Percentiles rank a stretch among this genome's conserved stretches.
These are phyloP conservation scores for Fusarium sp. DNA, from an alignment of 2,329 filamentous ascomycete genomes.

Conservation along the genomic window DNA sequence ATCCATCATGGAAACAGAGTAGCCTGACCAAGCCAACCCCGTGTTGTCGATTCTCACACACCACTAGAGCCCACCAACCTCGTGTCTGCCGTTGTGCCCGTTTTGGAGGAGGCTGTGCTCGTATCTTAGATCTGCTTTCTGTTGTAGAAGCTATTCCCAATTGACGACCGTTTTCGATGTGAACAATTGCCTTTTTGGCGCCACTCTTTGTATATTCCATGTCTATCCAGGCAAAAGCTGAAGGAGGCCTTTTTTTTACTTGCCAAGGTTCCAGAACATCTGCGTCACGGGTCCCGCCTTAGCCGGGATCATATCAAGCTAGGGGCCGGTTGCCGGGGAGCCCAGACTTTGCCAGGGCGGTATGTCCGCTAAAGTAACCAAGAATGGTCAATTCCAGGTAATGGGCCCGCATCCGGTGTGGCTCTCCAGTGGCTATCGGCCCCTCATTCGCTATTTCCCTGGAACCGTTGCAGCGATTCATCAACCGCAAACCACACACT, in stretches of 20 bases:
- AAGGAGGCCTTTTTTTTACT: not conserved
- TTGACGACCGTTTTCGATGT: not conserved
- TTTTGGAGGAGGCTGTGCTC: constrained; percentile 33
- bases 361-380: constrained; percentile 35
- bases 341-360: constrained; percentile 28
- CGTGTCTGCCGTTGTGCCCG: constrained; percentile 33
- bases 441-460: constrained; percentile 41
- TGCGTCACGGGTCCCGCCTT: constrained; percentile 37
- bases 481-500: constrained; percentile 12
- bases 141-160: not conserved
- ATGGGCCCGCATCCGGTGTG: constrained; percentile 46
- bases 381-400: constrained; percentile 31
- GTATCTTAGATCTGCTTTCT: not conserved
- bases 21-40: constrained; percentile 19
- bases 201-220: not conserved
- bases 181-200: not conserved
- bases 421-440: constrained; percentile 18
- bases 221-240: not conserved
- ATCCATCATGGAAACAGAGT: constrained; percentile 18
- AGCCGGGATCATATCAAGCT: constrained; percentile 8
- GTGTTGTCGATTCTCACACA: constrained; percentile 32
- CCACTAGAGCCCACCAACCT: constrained; percentile 35
- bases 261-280: constrained; percentile 27
- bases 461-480: constrained; percentile 43
- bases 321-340: constrained; percentile 38